Evolutionary conservation across 1,284 basidiomycete genomes (phyloP).

Genomic region (Tilletia setariae): DNA sequence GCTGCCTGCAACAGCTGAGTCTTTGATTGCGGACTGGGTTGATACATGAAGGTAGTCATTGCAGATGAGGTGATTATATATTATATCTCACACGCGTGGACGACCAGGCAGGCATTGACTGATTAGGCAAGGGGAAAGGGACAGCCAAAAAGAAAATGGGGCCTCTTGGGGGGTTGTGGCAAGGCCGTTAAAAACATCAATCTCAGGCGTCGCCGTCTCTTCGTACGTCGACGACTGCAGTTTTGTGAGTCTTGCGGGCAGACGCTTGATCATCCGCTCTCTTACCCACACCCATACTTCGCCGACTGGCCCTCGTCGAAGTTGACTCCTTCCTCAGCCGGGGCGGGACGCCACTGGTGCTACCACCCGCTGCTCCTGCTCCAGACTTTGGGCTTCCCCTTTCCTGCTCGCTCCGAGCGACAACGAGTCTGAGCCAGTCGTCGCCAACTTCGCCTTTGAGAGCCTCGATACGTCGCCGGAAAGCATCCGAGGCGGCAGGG

Average conservation of each 20-base stretch:
- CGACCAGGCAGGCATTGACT: no score
- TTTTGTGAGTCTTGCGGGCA: not conserved
- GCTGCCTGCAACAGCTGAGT: no score
- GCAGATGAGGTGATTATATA: no score
- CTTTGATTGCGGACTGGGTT: no score
- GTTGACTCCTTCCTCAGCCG: slow-evolving; percentile 1
- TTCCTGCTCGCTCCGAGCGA: slow-evolving; percentile 9
- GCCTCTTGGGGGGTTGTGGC: no score
- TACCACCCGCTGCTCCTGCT: not conserved
- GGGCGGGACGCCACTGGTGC: not conserved
- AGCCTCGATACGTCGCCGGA: slow-evolving; percentile 43
- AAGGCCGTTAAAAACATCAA: no score
- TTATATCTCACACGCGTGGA: no score
- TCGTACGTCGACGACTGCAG: slow-evolving; percentile 1
- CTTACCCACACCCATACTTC: not conserved
- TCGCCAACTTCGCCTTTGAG: slow-evolving; percentile 48
- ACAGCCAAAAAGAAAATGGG: no score
- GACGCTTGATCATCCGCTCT: not conserved
- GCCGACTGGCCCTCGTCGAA: slow-evolving; percentile 2
- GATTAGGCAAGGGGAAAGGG: no score
- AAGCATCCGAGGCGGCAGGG: slow-evolving; percentile 17
- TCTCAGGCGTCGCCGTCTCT: not conserved
- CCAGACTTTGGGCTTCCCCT: not conserved
- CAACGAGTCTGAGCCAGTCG: slow-evolving; percentile 44
- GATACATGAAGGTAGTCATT: no score